Base-by-base conservation (phyloP, 805 yeast genomes). In the Nakazawaea sp. region DNA sequence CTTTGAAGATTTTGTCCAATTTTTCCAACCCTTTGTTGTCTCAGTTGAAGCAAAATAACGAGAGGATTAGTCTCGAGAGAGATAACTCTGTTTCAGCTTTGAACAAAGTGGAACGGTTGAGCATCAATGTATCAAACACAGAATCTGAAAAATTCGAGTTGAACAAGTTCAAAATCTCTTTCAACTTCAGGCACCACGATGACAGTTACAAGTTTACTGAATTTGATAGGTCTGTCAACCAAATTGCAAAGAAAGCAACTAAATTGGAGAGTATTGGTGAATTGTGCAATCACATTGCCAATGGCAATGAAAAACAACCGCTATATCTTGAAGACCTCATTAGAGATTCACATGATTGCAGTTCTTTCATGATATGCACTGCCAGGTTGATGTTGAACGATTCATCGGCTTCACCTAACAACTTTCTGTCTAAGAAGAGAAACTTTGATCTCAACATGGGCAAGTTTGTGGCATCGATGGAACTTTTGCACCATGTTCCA, bases 401-500 rank as follows among this genome's bases (percentile, higher is more conserved):
- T 15, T 8, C 6, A 16, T 15, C 10, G 9, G 31, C 34, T 11
- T 24, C 38, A 8, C 10, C 23, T 4, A n/a, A n/a, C n/a, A n/a
- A n/a, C n/a, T n/a, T n/a, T n/a, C 19, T 32, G 16, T 17, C 32
- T 8, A 37, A 28, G n/a, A 38, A 33, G 37, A 38, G 29, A 16
- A 38, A 28, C 15, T 33, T 38, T 19, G 42, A 38, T 19, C 30
- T 38, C 27, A 15, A 35, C 3, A 15, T 19, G 32, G 42, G 42
- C 12, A 39, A 34, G 12, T 39, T 39, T n/a, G 24, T 39, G n/a
- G 25, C 42, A 2, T 30, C 38, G 11, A 33, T 34, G 24, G 42
- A 39, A 13, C 27, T 39, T 7, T 27, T 39, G 16, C 30, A 30
- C 16, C 38, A 39, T 21, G 17, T 39, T 17, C 42, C 42, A 7